These are phyloP conservation scores for Suillus alpinus DNA, from an alignment of 768 basidiomycete genomes.

Conservation along the genomic window DNA sequence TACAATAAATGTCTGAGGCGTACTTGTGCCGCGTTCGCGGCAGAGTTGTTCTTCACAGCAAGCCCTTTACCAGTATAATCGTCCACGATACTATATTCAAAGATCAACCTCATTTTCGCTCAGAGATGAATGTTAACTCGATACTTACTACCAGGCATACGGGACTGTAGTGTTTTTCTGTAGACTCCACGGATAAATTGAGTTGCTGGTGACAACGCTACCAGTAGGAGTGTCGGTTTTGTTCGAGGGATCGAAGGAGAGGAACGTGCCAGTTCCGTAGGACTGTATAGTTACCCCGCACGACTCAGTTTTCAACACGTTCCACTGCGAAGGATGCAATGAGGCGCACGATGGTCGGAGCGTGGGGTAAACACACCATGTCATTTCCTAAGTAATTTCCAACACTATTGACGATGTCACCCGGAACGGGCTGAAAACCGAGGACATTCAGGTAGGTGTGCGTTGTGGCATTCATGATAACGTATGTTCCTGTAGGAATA, in stretches of 20 bases:
- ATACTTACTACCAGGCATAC: constrained; percentile 7
- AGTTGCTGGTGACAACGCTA: neutral
- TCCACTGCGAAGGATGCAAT: constrained; percentile 6
- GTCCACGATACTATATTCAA: constrained; percentile 2
- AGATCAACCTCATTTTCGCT: neutral
- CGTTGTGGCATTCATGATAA: constrained; percentile 10
- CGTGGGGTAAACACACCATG: constrained; percentile 1
- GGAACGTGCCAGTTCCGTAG: constrained; percentile 8
- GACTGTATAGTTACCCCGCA: constrained; percentile 4
- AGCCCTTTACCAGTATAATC: constrained; percentile 3
- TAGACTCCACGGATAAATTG: constrained; percentile 6
- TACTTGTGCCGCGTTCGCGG: constrained; percentile 4
- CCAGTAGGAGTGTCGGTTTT: neutral
- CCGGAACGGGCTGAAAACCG: constrained; percentile 2
- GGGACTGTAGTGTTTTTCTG: neutral
- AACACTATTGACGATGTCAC: constrained; percentile 9
- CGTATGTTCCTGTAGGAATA: constrained; percentile 9
- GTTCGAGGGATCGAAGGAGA: neutral
- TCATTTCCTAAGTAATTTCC: constrained; percentile 10
- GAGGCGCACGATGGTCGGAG: neutral
- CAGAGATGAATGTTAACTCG: neutral
- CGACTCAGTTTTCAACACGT: constrained; percentile 5
- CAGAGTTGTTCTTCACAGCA: neutral
- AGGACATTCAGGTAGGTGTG: constrained; percentile 13
- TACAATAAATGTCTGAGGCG: neutral